These are phyloP conservation scores for Globisporangium takayamanum DNA, from an alignment of 352 stramenopile species.

Conservation along the genomic window DNA sequence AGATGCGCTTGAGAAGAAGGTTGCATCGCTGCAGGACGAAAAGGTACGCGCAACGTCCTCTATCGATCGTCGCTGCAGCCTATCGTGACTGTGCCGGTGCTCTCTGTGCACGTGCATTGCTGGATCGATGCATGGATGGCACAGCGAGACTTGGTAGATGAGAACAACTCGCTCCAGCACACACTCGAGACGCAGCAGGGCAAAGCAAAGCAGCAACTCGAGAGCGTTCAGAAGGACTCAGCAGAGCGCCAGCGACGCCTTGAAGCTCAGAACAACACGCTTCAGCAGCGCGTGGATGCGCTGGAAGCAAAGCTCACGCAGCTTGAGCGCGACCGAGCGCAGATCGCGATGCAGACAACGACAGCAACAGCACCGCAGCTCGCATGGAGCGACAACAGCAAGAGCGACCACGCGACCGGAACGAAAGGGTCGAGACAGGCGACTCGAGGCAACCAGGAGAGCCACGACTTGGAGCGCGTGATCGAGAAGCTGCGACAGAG, in stretches of 20 bases:
- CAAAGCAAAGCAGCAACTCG: conserved; percentile 11
- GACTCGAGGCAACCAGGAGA: conserved; percentile 32
- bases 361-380: background rate
- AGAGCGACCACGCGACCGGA: too few relatives aligned
- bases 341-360: conserved; percentile 8
- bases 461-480: conserved; percentile 32
- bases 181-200: conserved; percentile 18
- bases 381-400: conserved; percentile 8
- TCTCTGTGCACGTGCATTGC: too few relatives aligned
- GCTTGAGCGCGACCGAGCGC: conserved; percentile 6
- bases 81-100: background rate
- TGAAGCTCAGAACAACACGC: conserved; percentile 13
- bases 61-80: background rate
- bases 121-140: too few relatives aligned
- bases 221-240: conserved; percentile 12
- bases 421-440: too few relatives aligned
- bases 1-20: conserved; percentile 17
- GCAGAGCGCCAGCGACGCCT: conserved; percentile 12
- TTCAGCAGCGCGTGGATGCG: conserved; percentile 23
- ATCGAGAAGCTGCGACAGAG: conserved; percentile 31
- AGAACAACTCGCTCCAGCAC: conserved; percentile 25
- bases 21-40: conserved; percentile 6
- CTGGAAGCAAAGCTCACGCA: conserved; percentile 22
- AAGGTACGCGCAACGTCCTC: conserved; percentile 4
- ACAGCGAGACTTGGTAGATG: conserved; percentile 22